Evolutionary conservation across 2,329 filamentous ascomycete genomes (phyloP), one percentile per base, ranked within the genome.

Genomic region (Claviceps sp.): DNA sequence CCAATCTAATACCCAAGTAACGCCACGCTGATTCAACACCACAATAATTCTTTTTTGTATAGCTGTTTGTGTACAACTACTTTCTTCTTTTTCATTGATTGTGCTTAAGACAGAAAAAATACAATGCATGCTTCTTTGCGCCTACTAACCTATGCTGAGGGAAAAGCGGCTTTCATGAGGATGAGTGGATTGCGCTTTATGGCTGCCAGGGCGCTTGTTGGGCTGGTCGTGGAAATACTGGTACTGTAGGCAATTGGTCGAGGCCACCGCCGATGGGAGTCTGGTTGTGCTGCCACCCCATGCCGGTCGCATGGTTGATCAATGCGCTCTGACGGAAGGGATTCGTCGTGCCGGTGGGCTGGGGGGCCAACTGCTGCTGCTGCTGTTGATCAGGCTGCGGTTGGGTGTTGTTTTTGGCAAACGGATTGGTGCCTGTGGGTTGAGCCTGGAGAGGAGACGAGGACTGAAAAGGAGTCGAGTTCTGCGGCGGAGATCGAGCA

Each of bases 291-390:
- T 96, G 90, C 89, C 93, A 97, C 1, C 88, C 88, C 66, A 87
- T 77, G 1, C 91, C 90, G 0, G 89, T 95, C 56, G 82, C 76
- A 62, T 95, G 89, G 63, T 95, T 93, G 50, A 95, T 84, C 65
- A 96, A 95, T 4, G 84, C 82, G 46, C 86, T 88, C 63, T 97
- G 89, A 16, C 93, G 80, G 76, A 97, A 97, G 0, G 93, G 93
- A 62, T 98, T 98, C 2, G 90, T 96, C 61, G 81, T 89, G 8
- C 89, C 90, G 0, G 90, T 96, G 1, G 85, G 78, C 61, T 91
- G 89, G 2, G 89, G 81, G 50, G 77, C 77, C 5, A 93, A 68
- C 24, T 41, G 41, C 22, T 48, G 49, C 11, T 44, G 42, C 3
- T 43, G 16, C 71, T 2, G 71, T 1, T 71, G 73, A n/a, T 70